Evolutionary conservation across 768 basidiomycete genomes (phyloP), one percentile per base, ranked within the genome.

Genomic region (Amanita exitialis): DNA sequence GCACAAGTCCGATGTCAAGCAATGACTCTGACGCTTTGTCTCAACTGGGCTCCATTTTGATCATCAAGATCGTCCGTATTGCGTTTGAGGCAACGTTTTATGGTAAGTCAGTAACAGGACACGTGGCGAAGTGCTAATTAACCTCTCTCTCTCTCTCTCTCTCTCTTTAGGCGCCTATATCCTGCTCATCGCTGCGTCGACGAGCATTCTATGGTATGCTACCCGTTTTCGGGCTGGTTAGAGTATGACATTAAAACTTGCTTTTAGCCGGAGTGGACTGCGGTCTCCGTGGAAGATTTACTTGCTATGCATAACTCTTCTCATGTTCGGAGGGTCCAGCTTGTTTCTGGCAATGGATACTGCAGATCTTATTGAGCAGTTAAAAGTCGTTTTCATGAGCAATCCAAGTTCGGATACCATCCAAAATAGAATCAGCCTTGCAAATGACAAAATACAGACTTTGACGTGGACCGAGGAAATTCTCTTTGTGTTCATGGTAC

Each of bases 391-490:
- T 25, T 36, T 65, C 44, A 44, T 62, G 46, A 54, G 59, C 25
- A 43, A 60, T 25, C 51, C 60, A 21, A 61, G 57, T 6, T 50
- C 58, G 1, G 36, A 37, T n/a, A 18, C 12, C 2, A 15, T 49
- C 13, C 58, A 59, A 23, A 51, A 50, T 30, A 62, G 62, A 41
- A 25, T 61, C 13, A 52, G 57, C 30, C 42, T 49, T 20, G 62
- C 61, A 4, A 54, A 65, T 43, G 55, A 56, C 8, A 53, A 49
- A 35, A 48, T 63, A 10, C 57, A 63, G 28, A 53, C 47, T 44
- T 53, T 60, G 25, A 56, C 58, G 21, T 65, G 64, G 64, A 61
- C 64, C 10, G 63, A 62, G 23, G 57, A 64, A 46, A 65, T 65
- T 56, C 36, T 65, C 10, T 65, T 65, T 49, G 55, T 65, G 39